Evolutionary conservation across 495 filamentous ascomycete genomes (phyloP).

Genomic region (Podospora didyma): DNA sequence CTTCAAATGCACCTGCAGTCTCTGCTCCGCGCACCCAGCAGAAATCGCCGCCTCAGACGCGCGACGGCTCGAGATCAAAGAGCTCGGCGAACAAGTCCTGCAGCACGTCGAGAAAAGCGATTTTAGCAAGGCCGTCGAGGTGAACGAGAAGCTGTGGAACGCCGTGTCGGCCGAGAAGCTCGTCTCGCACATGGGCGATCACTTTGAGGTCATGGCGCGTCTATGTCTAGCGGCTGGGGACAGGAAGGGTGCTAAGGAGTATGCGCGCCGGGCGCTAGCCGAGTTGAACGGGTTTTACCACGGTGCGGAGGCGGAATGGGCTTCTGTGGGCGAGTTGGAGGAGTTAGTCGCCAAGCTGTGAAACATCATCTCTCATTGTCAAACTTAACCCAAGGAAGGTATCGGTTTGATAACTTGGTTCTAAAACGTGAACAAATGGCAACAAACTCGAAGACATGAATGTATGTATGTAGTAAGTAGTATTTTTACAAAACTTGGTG

Average conservation of each 20-base stretch:
- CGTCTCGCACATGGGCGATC: slow-evolving; percentile 25
- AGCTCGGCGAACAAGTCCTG: slow-evolving; percentile 21
- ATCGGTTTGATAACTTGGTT: no score
- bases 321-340: background rate
- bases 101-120: slow-evolving; percentile 16
- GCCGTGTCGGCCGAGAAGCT: slow-evolving; percentile 24
- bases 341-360: background rate
- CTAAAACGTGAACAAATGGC: no score
- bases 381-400: no score
- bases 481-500: no score
- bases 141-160: slow-evolving; percentile 21
- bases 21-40: slow-evolving; percentile 24
- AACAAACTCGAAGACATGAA: no score
- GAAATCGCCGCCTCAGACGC: slow-evolving; percentile 21
- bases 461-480: no score
- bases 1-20: slow-evolving; percentile 31
- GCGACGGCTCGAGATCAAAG: slow-evolving; percentile 20
- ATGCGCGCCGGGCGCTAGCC: slow-evolving; percentile 13
- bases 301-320: background rate
- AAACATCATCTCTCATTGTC: no score
- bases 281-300: slow-evolving; percentile 19
- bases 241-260: slow-evolving; percentile 14
- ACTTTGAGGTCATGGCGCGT: slow-evolving; percentile 28
- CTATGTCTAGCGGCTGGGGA: slow-evolving; percentile 22
- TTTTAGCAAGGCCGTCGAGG: slow-evolving; percentile 11